Conservation (phyloP, 2,329 filamentous ascomycete species). For the Colletotrichum orchidophilum region DNA sequence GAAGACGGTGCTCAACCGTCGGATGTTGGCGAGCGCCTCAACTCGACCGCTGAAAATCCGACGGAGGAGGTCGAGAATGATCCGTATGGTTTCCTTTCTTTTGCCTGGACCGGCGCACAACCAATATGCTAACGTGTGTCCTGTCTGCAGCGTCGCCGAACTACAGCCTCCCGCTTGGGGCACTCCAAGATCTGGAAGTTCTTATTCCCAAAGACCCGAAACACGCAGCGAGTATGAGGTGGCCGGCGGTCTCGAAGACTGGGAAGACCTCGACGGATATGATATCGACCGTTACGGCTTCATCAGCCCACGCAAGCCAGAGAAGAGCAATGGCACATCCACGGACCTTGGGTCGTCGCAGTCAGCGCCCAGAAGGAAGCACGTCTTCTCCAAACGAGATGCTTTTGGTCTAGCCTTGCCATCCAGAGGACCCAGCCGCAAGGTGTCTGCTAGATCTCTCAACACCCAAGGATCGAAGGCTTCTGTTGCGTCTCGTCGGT, state of each 20-base stretch:
- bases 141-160: slow-evolving; percentile 38
- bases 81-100: slow-evolving; percentile 68
- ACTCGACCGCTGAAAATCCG: slow-evolving; percentile 60
- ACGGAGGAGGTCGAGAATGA: slow-evolving; percentile 62
- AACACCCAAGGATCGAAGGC: slow-evolving; percentile 65
- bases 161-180: slow-evolving; percentile 45
- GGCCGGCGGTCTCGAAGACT: slow-evolving; percentile 71
- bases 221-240: slow-evolving; percentile 56
- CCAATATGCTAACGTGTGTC: slow-evolving; percentile 40
- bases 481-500: slow-evolving; percentile 61
- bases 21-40: slow-evolving; percentile 57
- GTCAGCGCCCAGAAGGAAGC: slow-evolving; percentile 56
- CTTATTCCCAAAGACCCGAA: slow-evolving; percentile 55
- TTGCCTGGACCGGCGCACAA: slow-evolving; percentile 39
- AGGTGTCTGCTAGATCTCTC: slow-evolving; percentile 66
- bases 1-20: slow-evolving; percentile 60
- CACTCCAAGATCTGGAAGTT: slow-evolving; percentile 54
- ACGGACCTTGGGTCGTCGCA: slow-evolving; percentile 53
- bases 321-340: slow-evolving; percentile 52
- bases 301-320: slow-evolving; percentile 59
- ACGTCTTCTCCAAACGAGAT: slow-evolving; percentile 55
- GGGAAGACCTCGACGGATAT: slow-evolving; percentile 69
- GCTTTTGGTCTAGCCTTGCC: slow-evolving; percentile 46
- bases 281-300: slow-evolving; percentile 77
- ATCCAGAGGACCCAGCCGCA: slow-evolving; percentile 57